phyloP scores from a whole-genome alignment of 176 grass and related monocot genomes.

The bread wheat (Triticum aestivum) region DNA sequence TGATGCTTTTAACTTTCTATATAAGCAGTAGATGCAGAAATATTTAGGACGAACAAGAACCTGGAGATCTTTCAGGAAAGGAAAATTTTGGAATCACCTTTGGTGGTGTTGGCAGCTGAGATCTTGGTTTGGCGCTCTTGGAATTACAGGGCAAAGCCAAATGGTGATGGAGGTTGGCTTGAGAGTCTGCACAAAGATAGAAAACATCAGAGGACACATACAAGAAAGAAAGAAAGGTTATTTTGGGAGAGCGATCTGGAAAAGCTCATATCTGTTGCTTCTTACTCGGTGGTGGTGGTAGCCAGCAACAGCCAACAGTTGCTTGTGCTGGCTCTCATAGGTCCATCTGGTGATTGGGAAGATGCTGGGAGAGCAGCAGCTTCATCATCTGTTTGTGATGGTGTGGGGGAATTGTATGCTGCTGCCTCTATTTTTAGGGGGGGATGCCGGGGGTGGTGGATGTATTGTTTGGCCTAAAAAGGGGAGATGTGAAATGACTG shows the following conservation, averaged over 20 bases:
- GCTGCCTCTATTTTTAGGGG: slow-evolving; percentile 63
- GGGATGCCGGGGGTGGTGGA: slow-evolving; percentile 22
- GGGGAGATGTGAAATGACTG: slow-evolving; percentile 61
- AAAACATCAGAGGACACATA: slow-evolving; percentile 22
- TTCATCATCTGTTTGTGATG: slow-evolving; percentile 37
- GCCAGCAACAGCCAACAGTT: slow-evolving; percentile 2
- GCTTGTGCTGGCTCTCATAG: slow-evolving; percentile 30
- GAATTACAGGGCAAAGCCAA: background rate
- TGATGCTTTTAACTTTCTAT: background rate
- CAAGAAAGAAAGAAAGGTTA: background rate
- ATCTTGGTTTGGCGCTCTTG: background rate
- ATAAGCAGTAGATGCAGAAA: background rate
- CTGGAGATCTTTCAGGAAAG: background rate
- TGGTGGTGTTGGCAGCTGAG: slow-evolving; percentile 15
- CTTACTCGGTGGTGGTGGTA: slow-evolving; percentile 30
- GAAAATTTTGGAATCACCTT: slow-evolving; percentile 25
- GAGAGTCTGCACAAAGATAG: slow-evolving; percentile 26
- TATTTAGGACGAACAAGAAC: background rate
- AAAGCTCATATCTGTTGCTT: background rate
- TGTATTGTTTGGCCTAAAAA: slow-evolving; percentile 86
- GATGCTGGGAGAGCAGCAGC: slow-evolving; percentile 29
- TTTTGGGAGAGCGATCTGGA: background rate
- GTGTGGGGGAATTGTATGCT: slow-evolving; percentile 28
- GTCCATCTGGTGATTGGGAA: slow-evolving; percentile 35
- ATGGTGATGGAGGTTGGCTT: background rate